phyloP scores from a whole-genome alignment of 148 eudicot genomes.

The Bassia scoparia region DNA sequence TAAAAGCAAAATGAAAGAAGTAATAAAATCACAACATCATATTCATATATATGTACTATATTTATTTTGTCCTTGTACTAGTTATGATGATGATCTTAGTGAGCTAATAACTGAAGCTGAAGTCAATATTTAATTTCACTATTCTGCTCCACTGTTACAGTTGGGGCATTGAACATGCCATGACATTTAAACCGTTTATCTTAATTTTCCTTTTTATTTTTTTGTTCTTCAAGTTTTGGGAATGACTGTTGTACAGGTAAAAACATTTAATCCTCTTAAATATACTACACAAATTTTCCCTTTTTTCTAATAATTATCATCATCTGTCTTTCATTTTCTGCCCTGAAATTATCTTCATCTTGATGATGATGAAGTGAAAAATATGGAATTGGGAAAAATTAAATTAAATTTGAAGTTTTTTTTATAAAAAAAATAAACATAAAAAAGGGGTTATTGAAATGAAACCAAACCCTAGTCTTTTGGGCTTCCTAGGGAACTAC shows the following conservation, averaged over 20 bases:
- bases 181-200: slow-evolving; percentile 26
- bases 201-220: too few relatives aligned
- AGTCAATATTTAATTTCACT: slow-evolving; percentile 18
- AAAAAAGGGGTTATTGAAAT: background rate
- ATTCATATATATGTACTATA: background rate
- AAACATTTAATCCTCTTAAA: slow-evolving; percentile 21
- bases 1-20: background rate
- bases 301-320: background rate
- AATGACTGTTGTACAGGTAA: slow-evolving; percentile 26
- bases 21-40: background rate
- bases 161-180: slow-evolving; percentile 32
- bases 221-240: slow-evolving; percentile 14
- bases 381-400: too few relatives aligned
- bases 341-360: background rate
- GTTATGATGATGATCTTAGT: background rate
- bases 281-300: background rate
- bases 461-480: background rate
- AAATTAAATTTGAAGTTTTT: too few relatives aligned
- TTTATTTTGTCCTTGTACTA: background rate
- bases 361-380: background rate
- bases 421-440: too few relatives aligned
- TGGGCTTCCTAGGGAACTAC: slow-evolving; percentile 10
- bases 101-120: slow-evolving; percentile 5
- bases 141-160: slow-evolving; percentile 12
- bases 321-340: background rate